Evolutionary conservation across 2,329 filamentous ascomycete species (phyloP), one percentile per base, ranked within the genome.

Genomic region (Aspergillus quadrilineatus): DNA sequence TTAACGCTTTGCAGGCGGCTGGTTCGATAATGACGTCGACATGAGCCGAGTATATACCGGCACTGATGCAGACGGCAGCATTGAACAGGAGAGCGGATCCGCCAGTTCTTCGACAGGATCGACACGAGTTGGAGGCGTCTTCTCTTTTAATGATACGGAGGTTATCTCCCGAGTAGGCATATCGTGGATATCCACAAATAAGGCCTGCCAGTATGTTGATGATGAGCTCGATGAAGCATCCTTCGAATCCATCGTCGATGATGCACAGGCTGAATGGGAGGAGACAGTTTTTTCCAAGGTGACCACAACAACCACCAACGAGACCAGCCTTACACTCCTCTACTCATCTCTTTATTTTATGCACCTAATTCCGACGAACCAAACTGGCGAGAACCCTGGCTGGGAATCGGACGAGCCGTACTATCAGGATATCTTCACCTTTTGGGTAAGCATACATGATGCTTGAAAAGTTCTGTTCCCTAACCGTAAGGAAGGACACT

Each of bases 261-360:
- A 73, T 8, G 81, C 79, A 1, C 80, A 79, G 59, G 70, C 73
- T 0, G 76, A 76, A 2, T 90, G 87, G 87, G 86, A 86, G 64
- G 64, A 74, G 1, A 73, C 85, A 39, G 82, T 89, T 1, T 77
- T 90, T 22, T 81, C 80, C 58, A 89, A 87, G 64, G 77, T 90
- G 32, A 83, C 82, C 0, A 86, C 86, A 0, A 81, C 80, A 0
- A 82, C 83, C 48, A 81, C 77, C 6, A 79, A 87, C 64, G 66
- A 70, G 12, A 80, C 78, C 0, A 85, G 83, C 46, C 73, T 88
- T 6, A 75, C 80, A 49, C 75, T 89, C 29, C 75, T 90, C 2
- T 90, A 90, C 72, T 83, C 83, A 0, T 85, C 85, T 0, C 68
- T 90, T 34, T 90, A 89, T 65, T 86, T 87, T 62, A 87, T 88